A percentile compares a stretch with the other conserved stretches of the same genome.
These are phyloP conservation scores for Starmerella stigmatis DNA, from an alignment of 805 yeast species.

Conservation along the genomic window DNA sequence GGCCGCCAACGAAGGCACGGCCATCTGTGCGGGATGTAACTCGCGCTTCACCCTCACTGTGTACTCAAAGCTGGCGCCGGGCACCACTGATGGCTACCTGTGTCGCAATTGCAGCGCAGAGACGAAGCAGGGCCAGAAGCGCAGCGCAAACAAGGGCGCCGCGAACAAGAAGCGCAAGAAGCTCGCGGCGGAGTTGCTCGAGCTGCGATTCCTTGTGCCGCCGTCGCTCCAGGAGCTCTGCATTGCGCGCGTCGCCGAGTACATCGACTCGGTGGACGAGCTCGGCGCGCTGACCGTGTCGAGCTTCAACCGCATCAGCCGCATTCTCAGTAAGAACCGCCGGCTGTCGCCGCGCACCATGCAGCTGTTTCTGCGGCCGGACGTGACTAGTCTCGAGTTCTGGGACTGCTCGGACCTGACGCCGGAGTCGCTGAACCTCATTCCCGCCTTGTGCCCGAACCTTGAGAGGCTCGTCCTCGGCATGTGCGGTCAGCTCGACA, in stretches of 20 bases:
- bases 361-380: conserved; percentile 58
- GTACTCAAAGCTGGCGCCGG: conserved; percentile 42
- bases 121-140: conserved; percentile 37
- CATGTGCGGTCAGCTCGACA: conserved; percentile 90
- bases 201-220: conserved; percentile 55
- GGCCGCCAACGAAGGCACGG: conserved; percentile 39
- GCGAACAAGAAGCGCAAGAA: conserved; percentile 63
- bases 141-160: conserved; percentile 13
- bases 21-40: conserved; percentile 55
- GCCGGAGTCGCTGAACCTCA: conserved; percentile 50
- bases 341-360: conserved; percentile 65
- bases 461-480: conserved; percentile 54
- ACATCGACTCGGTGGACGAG: conserved; percentile 64
- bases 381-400: conserved; percentile 49
- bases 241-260: conserved; percentile 51
- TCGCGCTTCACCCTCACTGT: conserved; percentile 50
- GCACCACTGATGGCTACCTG: conserved; percentile 35
- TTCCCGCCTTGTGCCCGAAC: conserved; percentile 72
- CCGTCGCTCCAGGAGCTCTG: conserved; percentile 69
- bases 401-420: conserved; percentile 88
- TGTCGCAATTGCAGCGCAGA: conserved; percentile 56
- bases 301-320: conserved; percentile 61
- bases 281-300: conserved; percentile 76
- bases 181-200: conserved; percentile 74
- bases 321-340: conserved; percentile 72